These are phyloP conservation scores for Meripilus lineatus DNA, from an alignment of 1,284 basidiomycete species.

Conservation along the genomic window DNA sequence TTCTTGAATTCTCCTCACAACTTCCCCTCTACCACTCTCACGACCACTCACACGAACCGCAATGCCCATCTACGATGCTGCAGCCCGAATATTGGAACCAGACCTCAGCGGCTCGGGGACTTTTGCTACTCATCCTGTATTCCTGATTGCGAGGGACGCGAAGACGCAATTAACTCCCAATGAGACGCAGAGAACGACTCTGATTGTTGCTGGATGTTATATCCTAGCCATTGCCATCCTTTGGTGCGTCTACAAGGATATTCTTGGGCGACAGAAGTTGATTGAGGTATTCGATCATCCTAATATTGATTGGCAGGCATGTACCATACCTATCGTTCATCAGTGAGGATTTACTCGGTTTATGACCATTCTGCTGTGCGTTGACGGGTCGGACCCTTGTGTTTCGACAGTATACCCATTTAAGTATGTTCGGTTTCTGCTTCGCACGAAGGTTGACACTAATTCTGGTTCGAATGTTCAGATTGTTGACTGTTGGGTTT, in stretches of 20 bases:
- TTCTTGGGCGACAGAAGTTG: conserved; percentile 2
- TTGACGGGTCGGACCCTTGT: too few species aligned
- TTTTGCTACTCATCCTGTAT: conserved; percentile 22
- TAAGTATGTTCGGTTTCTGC: conserved; percentile 59
- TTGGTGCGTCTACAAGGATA: conserved; percentile 46
- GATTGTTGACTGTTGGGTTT: conserved; percentile 81
- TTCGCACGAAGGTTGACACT: background rate
- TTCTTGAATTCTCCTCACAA: too few species aligned
- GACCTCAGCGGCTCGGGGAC: background rate
- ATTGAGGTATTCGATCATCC: conserved; percentile 4
- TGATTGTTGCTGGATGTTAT: conserved; percentile 75
- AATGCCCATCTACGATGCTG: background rate
- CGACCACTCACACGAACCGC: background rate
- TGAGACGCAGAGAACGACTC: conserved; percentile 66
- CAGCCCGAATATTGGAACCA: background rate
- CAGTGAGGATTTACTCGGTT: conserved; percentile 44
- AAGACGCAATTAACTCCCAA: conserved; percentile 51
- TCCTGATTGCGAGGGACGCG: conserved; percentile 33
- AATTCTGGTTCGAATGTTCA: conserved; percentile 26
- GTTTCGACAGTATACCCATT: conserved; percentile 91
- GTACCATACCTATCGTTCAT: conserved; percentile 68
- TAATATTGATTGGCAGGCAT: conserved; percentile 53
- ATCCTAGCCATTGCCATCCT: conserved; percentile 68
- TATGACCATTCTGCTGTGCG: too few species aligned
- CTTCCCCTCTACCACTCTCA: background rate